phyloP scores from a whole-genome alignment of 2,329 filamentous ascomycete species.

The Monosporascus sp. region DNA sequence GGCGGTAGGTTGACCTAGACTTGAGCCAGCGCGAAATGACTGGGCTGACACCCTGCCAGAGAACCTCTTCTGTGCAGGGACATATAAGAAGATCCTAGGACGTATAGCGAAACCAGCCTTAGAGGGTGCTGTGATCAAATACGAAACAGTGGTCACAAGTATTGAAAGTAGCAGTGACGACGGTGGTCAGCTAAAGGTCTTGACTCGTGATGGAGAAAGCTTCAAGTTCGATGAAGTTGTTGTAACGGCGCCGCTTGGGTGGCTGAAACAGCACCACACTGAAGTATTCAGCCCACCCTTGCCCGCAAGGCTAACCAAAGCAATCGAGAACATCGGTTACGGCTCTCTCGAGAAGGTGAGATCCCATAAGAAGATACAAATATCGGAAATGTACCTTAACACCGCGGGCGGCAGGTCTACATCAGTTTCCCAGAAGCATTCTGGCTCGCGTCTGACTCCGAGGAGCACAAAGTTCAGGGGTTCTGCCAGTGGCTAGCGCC shows the following conservation, averaged over 20 bases:
- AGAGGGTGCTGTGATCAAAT: constrained; percentile 49
- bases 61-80: constrained; percentile 56
- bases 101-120: constrained; percentile 53
- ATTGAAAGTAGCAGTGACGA: constrained; percentile 31
- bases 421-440: constrained; percentile 71
- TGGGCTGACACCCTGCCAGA: constrained; percentile 31
- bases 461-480: constrained; percentile 46
- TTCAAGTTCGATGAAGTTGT: constrained; percentile 63
- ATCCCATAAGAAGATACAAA: background rate
- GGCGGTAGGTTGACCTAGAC: constrained; percentile 44
- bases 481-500: constrained; percentile 76
- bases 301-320: constrained; percentile 49
- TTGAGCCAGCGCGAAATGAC: background rate
- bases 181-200: constrained; percentile 35
- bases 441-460: constrained; percentile 50
- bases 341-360: constrained; percentile 65
- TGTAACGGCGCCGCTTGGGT: constrained; percentile 63
- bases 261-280: constrained; percentile 53
- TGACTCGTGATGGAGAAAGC: constrained; percentile 38
- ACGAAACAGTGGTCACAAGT: constrained; percentile 40
- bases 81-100: constrained; percentile 54
- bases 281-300: constrained; percentile 56
- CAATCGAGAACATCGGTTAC: constrained; percentile 62
- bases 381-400: no score
- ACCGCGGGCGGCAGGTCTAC: constrained; percentile 35